Evolutionary conservation across 257 asterid species (phyloP).

Genomic region (Apocynum venetum): DNA sequence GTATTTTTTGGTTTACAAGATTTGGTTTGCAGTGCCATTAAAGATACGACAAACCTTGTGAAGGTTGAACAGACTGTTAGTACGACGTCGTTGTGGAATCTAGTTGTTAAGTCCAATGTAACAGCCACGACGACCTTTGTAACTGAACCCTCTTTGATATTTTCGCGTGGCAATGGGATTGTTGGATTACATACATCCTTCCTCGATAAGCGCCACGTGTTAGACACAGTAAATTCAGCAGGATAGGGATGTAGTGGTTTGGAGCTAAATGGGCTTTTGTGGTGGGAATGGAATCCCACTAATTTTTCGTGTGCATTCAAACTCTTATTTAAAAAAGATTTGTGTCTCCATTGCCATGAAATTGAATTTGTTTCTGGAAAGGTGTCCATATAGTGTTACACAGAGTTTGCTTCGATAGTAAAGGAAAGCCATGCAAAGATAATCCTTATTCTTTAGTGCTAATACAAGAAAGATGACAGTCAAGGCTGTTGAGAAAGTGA

Average conservation of each 20-base stretch:
- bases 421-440: neutral
- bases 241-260: conserved; percentile 5
- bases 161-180: neutral
- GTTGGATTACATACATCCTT: neutral
- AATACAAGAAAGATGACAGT: neutral
- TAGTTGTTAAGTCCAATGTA: neutral
- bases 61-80: neutral
- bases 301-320: neutral
- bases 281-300: neutral
- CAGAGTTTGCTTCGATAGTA: neutral
- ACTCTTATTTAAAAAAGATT: no score
- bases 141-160: neutral
- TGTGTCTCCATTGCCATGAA: no score
- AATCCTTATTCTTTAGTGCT: no score
- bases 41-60: neutral
- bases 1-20: neutral
- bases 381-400: no score
- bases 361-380: no score
- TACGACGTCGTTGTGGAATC: neutral
- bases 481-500: neutral
- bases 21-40: neutral
- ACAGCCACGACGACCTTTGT: neutral
- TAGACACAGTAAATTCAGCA: neutral
- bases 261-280: neutral
- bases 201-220: conserved; percentile 1